Evolutionary conservation across 2,329 filamentous ascomycete species (phyloP), one percentile per base, ranked within the genome.

Genomic region (Elsinoe ampelina): DNA sequence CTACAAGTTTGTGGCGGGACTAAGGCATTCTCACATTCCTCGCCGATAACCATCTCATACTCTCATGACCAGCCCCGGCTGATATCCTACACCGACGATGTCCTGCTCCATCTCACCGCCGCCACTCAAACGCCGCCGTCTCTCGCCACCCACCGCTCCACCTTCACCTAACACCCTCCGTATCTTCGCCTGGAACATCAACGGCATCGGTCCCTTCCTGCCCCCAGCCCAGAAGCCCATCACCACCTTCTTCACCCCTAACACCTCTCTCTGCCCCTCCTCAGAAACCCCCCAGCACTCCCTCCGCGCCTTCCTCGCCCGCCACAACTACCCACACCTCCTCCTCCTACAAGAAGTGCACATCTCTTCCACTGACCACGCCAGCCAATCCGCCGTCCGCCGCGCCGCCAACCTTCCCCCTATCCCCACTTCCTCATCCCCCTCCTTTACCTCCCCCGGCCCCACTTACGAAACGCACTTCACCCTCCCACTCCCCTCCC

Each of bases 281-380:
- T n/a, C 57, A 19, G 12, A 22, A 22, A 4, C 10, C 19, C 32
- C 58, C 22, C 26, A 59, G 52, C 61, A 67, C 1, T 72, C 68
- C 15, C 66, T 78, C 5, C 66, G 74, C 35, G 65, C 62, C 15
- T 74, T 77, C 56, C 66, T 79, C n/a, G 67, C 69, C 20, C 68
- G 70, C 8, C 73, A 78, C 60, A 52, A 65, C 10, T 77, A 70
- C 68, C 75, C 75, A 2, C 67, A 72, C 1, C 60, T 77, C 19
- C 66, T 78, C 3, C 72, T 74, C 57, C 66, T 78, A 1, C 75
- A 79, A 65, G 76, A 79, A 68, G 72, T 78, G 20, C 78, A 78
- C 61, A 75, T 79, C 51, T 68, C 66, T 15, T 59, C 67, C 1
- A 63, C 63, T 6, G 76, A 78, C 58, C 58, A 39, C 0, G 64